These are phyloP conservation scores for Lepraria neglecta DNA, from an alignment of 495 filamentous ascomycete genomes.

Conservation along the genomic window DNA sequence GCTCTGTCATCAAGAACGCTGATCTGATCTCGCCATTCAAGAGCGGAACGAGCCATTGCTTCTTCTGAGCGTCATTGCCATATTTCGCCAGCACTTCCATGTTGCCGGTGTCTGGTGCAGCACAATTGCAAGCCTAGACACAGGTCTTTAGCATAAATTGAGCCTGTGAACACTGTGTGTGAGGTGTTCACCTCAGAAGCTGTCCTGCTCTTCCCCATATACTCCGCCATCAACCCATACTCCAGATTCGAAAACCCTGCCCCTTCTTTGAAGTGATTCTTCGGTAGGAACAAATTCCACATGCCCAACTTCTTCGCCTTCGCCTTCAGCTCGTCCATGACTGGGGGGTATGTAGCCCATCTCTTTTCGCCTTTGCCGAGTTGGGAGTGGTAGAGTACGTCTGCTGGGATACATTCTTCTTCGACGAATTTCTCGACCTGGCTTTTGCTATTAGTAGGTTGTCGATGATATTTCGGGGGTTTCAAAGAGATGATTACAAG, in stretches of 20 bases:
- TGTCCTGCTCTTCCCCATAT: slow-evolving; percentile 69
- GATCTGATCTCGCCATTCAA: slow-evolving; percentile 81
- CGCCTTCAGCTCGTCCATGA: slow-evolving; percentile 83
- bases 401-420: slow-evolving; percentile 87
- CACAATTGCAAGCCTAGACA: slow-evolving; percentile 70
- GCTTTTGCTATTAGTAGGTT: slow-evolving; percentile 20
- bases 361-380: slow-evolving; percentile 66
- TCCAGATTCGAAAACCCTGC: slow-evolving; percentile 87
- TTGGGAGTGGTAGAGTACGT: slow-evolving; percentile 70
- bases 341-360: slow-evolving; percentile 68
- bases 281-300: slow-evolving; percentile 97
- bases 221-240: slow-evolving; percentile 89
- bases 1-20: slow-evolving; percentile 92
- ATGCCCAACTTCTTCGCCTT: slow-evolving; percentile 79
- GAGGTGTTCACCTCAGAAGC: slow-evolving; percentile 58
- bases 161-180: background rate
- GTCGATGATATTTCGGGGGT: slow-evolving; percentile 2
- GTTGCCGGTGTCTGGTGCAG: slow-evolving; percentile 89
- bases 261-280: slow-evolving; percentile 88
- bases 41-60: slow-evolving; percentile 73
- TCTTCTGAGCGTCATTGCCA: slow-evolving; percentile 83
- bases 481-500: slow-evolving; percentile 38
- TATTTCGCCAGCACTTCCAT: slow-evolving; percentile 97
- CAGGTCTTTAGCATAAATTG: slow-evolving; percentile 6
- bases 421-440: slow-evolving; percentile 94